Conservation (phyloP, 257 asterid species). For the Nicotiana paniculata region DNA sequence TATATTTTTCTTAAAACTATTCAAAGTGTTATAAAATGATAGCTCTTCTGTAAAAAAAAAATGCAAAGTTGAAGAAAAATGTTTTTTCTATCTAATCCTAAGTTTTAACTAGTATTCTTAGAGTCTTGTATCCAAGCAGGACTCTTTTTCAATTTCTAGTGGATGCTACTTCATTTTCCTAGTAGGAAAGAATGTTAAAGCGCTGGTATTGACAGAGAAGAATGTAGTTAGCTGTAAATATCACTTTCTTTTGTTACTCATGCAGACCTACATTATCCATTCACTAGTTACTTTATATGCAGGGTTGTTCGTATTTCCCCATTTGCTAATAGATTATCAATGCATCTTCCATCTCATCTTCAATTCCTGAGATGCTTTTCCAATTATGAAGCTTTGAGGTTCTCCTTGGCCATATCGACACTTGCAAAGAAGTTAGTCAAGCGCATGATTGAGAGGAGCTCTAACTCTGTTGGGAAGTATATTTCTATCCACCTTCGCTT, state of each 20-base stretch:
- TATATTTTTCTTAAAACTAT: too few relatives aligned
- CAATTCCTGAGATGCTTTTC: constrained; percentile 70
- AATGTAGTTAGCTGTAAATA: background rate
- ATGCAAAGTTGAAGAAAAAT: too few relatives aligned
- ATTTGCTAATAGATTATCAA: constrained; percentile 76
- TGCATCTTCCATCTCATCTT: constrained; percentile 61
- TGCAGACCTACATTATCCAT: background rate
- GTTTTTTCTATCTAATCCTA: too few relatives aligned
- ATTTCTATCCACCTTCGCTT: constrained; percentile 80
- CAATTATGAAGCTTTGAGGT: constrained; percentile 75
- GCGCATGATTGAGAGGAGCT: constrained; percentile 65
- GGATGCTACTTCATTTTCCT: background rate
- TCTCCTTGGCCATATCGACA: constrained; percentile 52
- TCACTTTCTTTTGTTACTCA: constrained; percentile 1
- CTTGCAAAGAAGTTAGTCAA: constrained; percentile 45
- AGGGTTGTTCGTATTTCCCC: constrained; percentile 80
- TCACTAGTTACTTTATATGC: constrained; percentile 16
- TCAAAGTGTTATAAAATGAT: too few relatives aligned
- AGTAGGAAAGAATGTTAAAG: background rate
- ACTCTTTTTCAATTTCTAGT: background rate
- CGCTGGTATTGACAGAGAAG: background rate
- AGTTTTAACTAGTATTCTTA: too few relatives aligned
- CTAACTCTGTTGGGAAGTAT: constrained; percentile 52
- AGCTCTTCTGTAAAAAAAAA: too few relatives aligned
- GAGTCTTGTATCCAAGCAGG: background rate